phyloP scores from a whole-genome alignment of 805 yeast genomes.

The Tetrapisispora phaffii region DNA sequence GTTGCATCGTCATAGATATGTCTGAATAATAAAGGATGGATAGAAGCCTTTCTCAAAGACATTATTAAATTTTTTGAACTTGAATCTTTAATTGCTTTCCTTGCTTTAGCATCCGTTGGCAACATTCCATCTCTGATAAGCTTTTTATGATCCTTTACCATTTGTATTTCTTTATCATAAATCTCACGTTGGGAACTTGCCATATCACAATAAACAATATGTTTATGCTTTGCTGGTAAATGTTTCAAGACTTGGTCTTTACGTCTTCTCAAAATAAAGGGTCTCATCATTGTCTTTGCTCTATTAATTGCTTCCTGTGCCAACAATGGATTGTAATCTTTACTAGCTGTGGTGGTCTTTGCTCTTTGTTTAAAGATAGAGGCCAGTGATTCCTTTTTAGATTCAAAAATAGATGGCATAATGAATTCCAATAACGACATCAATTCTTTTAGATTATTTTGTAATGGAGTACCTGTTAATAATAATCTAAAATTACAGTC shows the following conservation, averaged over 20 bases:
- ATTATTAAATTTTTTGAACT: conserved; percentile 59
- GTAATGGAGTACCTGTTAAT: conserved; percentile 94
- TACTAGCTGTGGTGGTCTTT: conserved; percentile 47
- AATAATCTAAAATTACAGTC: conserved; percentile 75
- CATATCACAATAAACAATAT: conserved; percentile 57
- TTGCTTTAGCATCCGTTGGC: conserved; percentile 19
- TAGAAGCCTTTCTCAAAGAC: conserved; percentile 83
- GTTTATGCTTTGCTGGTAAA: conserved; percentile 67
- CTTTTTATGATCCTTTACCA: conserved; percentile 29
- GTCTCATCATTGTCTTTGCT: conserved; percentile 97
- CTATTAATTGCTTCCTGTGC: conserved; percentile 86
- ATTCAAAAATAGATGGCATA: conserved; percentile 71
- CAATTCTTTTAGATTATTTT: conserved; percentile 81
- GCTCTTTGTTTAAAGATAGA: conserved; percentile 83
- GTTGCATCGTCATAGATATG: conserved; percentile 44
- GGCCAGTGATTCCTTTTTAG: conserved; percentile 71
- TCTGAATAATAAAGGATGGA: conserved; percentile 85
- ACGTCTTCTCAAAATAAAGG: conserved; percentile 85
- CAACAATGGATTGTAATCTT: conserved; percentile 62
- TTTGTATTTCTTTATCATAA: conserved; percentile 49
- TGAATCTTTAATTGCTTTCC: conserved; percentile 29
- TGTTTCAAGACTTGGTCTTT: conserved; percentile 88
- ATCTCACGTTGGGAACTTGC: conserved; percentile 42
- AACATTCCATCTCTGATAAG: conserved; percentile 18
- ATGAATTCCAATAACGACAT: conserved; percentile 87